phyloP scores from a whole-genome alignment of 2,329 filamentous ascomycete genomes.

The Geosmithia putterillii region DNA sequence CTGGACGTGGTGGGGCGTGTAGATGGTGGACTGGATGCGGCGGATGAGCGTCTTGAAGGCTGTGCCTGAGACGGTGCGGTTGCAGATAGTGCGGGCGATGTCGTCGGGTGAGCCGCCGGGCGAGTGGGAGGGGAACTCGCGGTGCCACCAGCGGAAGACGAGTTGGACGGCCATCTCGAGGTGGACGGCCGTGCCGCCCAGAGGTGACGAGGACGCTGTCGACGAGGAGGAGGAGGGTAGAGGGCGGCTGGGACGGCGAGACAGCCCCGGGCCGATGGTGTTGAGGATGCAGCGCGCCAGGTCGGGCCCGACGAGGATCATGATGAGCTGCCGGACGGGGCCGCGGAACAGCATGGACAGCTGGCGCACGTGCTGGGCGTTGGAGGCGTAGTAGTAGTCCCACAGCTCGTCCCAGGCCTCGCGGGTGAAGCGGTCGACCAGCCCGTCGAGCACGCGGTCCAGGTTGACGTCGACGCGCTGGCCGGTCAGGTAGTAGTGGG shows the following conservation, averaged over 20 bases:
- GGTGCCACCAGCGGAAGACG: slow-evolving; percentile 21
- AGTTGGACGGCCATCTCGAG: slow-evolving; percentile 20
- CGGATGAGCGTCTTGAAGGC: slow-evolving; percentile 15
- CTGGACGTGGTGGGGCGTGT: slow-evolving; percentile 22
- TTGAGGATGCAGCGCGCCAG: slow-evolving; percentile 19
- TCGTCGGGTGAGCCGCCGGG: slow-evolving; percentile 8
- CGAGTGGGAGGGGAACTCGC: slow-evolving; percentile 18
- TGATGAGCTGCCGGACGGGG: slow-evolving; percentile 21
- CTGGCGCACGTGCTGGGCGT: slow-evolving; percentile 14
- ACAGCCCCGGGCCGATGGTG: slow-evolving; percentile 20
- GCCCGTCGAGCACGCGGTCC: slow-evolving; percentile 21
- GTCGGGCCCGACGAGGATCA: slow-evolving; percentile 23
- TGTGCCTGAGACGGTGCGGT: slow-evolving; percentile 7
- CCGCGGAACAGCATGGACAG: slow-evolving; percentile 21
- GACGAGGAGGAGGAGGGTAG: no score
- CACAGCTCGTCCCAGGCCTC: slow-evolving; percentile 23
- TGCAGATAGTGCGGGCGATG: slow-evolving; percentile 4
- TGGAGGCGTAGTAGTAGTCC: slow-evolving; percentile 17
- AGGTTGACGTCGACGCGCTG: slow-evolving; percentile 19
- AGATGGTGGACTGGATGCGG: slow-evolving; percentile 14
- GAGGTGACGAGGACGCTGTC: no score
- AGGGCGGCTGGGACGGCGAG: slow-evolving; percentile 14
- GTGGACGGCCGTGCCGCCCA: slow-evolving; percentile 18
- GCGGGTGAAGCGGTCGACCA: slow-evolving; percentile 17
- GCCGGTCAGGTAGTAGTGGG: slow-evolving; percentile 21